phyloP scores from a whole-genome alignment of 2,329 filamentous ascomycete genomes.

The Talaromyces sp. region DNA sequence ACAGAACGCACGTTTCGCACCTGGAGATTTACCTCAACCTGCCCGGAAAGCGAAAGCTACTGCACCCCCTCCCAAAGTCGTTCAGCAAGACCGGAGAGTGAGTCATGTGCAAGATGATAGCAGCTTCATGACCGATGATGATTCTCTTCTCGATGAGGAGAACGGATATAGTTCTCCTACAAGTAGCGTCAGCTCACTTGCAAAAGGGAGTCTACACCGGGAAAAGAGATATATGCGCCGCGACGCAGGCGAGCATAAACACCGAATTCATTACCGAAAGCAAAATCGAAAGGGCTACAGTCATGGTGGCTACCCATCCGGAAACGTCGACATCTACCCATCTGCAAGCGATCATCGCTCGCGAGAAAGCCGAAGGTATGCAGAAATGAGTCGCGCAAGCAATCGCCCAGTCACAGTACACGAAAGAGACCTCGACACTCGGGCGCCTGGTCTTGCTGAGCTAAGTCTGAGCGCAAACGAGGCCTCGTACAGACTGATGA shows the following conservation, averaged over 20 bases:
- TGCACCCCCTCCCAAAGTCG: slow-evolving; percentile 5
- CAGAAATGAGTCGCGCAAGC: background rate
- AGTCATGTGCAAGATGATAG: slow-evolving; percentile 22
- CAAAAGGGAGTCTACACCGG: slow-evolving; percentile 23
- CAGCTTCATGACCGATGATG: slow-evolving; percentile 31
- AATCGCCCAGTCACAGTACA: slow-evolving; percentile 1
- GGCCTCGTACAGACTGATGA: slow-evolving; percentile 1
- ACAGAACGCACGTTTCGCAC: background rate
- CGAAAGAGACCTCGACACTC: background rate
- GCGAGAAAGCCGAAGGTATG: background rate
- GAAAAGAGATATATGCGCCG: slow-evolving; percentile 22
- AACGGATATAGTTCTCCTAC: slow-evolving; percentile 24
- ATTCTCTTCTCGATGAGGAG: slow-evolving; percentile 26
- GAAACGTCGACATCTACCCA: slow-evolving; percentile 26
- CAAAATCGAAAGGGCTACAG: slow-evolving; percentile 17
- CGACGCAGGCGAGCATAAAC: slow-evolving; percentile 18
- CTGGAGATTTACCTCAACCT: background rate
- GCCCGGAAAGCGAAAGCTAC: background rate
- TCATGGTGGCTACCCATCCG: slow-evolving; percentile 18
- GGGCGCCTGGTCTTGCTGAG: background rate
- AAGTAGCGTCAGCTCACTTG: slow-evolving; percentile 26
- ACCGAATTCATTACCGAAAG: slow-evolving; percentile 29
- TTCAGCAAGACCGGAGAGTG: slow-evolving; percentile 9
- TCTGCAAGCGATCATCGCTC: slow-evolving; percentile 19
- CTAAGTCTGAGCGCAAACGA: background rate